Evolutionary conservation across 140 eudicot genomes (phyloP).

Genomic region (Flaveria floridana): DNA sequence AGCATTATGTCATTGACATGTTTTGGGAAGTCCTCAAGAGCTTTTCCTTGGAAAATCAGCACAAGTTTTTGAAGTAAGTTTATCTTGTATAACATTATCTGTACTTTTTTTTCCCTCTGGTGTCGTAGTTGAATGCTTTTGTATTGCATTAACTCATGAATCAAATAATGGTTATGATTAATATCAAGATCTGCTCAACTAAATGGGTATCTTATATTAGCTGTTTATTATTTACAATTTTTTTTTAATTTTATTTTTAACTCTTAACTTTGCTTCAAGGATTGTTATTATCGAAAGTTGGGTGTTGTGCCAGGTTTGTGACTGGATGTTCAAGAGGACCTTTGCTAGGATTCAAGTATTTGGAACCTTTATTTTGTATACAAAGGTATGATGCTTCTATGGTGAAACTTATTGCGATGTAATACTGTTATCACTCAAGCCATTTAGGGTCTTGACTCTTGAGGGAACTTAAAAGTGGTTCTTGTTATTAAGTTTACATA

Average conservation of each 20-base stretch:
- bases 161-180: no score
- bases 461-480: no score
- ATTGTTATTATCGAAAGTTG: background rate
- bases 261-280: no score
- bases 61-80: constrained; percentile 88
- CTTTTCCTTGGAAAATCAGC: constrained; percentile 73
- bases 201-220: constrained; percentile 6
- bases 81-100: background rate
- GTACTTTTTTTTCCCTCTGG: background rate
- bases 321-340: constrained; percentile 99
- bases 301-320: constrained; percentile 57
- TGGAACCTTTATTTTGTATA: constrained; percentile 90
- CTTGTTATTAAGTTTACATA: no score
- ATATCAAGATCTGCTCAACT: background rate
- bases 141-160: background rate
- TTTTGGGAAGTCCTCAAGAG: constrained; percentile 85
- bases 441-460: no score
- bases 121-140: background rate
- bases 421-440: background rate
- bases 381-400: constrained; percentile 53
- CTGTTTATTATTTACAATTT: background rate
- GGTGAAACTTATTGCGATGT: background rate
- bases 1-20: constrained; percentile 91
- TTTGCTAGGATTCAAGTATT: constrained; percentile 79
- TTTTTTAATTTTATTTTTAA: background rate